phyloP scores from a whole-genome alignment of 1,139 yeast genomes.

The Pichia sp. region DNA sequence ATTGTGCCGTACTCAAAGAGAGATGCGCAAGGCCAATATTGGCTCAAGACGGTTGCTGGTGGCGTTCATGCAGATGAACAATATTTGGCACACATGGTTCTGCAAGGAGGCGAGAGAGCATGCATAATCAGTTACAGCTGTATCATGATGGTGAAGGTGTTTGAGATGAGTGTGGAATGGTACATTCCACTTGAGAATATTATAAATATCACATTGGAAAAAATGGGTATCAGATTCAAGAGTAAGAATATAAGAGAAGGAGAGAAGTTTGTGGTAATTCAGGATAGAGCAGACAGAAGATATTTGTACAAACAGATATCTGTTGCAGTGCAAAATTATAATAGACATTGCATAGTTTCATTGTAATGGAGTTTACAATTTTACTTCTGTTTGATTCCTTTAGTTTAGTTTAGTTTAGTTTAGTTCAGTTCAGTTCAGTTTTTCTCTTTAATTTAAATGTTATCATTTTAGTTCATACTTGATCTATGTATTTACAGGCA shows the following conservation, averaged over 20 bases:
- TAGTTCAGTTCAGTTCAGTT: too few relatives aligned
- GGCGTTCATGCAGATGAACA: slow-evolving; percentile 66
- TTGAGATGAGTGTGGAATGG: slow-evolving; percentile 58
- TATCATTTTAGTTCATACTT: too few relatives aligned
- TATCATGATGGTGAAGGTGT: slow-evolving; percentile 65
- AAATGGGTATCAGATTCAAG: slow-evolving; percentile 69
- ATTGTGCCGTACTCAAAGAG: slow-evolving; percentile 70
- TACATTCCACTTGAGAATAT: slow-evolving; percentile 53
- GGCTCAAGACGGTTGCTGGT: slow-evolving; percentile 81
- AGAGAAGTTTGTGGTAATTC: slow-evolving; percentile 61
- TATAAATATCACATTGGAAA: slow-evolving; percentile 64
- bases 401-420: too few relatives aligned
- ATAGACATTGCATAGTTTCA: slow-evolving; percentile 37
- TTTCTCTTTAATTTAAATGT: background rate
- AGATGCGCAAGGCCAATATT: slow-evolving; percentile 90
- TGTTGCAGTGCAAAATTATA: slow-evolving; percentile 74
- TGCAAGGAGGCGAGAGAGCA: slow-evolving; percentile 75
- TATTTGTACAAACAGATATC: slow-evolving; percentile 70
- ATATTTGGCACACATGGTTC: slow-evolving; percentile 78
- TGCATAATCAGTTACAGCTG: slow-evolving; percentile 69
- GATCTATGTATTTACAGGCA: too few relatives aligned
- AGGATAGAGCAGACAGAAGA: slow-evolving; percentile 56
- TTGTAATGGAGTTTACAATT: slow-evolving; percentile 5
- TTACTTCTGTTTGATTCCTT: too few relatives aligned
- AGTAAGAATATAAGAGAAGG: slow-evolving; percentile 36